phyloP scores from a whole-genome alignment of 306 rosid species.

The Inga oerstediana region DNA sequence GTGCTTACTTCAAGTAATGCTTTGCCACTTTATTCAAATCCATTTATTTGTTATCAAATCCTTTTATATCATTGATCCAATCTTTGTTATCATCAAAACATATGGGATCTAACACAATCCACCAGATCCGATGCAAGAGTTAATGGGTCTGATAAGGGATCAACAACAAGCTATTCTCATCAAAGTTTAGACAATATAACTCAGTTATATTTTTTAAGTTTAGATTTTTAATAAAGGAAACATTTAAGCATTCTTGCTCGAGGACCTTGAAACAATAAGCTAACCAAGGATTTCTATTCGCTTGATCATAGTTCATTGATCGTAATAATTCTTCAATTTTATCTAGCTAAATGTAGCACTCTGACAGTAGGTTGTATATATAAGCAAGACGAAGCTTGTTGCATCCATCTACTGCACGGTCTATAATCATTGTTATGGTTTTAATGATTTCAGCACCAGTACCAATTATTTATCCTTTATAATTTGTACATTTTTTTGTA shows the following conservation, averaged over 20 bases:
- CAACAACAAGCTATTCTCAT: constrained; percentile 74
- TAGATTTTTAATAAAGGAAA: constrained; percentile 59
- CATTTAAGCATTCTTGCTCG: constrained; percentile 80
- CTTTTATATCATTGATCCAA: no score
- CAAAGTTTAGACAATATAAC: constrained; percentile 68
- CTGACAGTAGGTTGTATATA: constrained; percentile 72
- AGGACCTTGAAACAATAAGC: constrained; percentile 65
- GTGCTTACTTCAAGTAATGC: no score
- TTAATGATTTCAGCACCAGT: constrained; percentile 68
- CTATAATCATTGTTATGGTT: constrained; percentile 65
- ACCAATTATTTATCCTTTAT: no score
- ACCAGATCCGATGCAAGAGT: no score
- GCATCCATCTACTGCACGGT: constrained; percentile 82
- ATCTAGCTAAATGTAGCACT: constrained; percentile 81
- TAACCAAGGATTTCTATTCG: constrained; percentile 52
- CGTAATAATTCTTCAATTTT: constrained; percentile 49
- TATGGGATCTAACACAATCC: no score
- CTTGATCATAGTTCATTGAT: constrained; percentile 50
- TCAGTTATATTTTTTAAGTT: constrained; percentile 95
- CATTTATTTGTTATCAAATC: no score
- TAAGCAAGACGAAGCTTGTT: constrained; percentile 84
- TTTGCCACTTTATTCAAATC: no score
- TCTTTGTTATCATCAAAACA: no score
- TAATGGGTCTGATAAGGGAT: no score
- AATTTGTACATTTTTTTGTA: constrained; percentile 63